These are phyloP conservation scores for Meyerozyma elateridarum DNA, from an alignment of 1,139 yeast species.

Conservation along the genomic window DNA sequence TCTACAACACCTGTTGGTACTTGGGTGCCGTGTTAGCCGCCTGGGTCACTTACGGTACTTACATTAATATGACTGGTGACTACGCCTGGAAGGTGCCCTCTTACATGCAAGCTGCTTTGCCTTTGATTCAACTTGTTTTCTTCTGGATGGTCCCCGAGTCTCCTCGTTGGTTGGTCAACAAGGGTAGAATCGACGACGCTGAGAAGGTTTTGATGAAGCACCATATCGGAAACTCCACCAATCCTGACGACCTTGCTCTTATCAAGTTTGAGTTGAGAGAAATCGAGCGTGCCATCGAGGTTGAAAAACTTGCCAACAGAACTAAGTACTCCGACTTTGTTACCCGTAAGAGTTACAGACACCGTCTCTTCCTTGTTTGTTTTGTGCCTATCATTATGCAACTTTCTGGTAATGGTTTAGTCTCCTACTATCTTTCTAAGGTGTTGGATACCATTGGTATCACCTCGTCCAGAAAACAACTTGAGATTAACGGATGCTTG, in stretches of 20 bases:
- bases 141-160: slow-evolving; percentile 43
- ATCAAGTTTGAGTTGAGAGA: slow-evolving; percentile 44
- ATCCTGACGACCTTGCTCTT: slow-evolving; percentile 26
- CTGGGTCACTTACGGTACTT: slow-evolving; percentile 48
- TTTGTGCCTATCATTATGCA: slow-evolving; percentile 11
- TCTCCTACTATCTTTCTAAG: slow-evolving; percentile 13
- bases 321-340: slow-evolving; percentile 33
- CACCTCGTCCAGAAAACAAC: slow-evolving; percentile 32
- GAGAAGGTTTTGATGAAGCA: slow-evolving; percentile 28
- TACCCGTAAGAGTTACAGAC: slow-evolving; percentile 18
- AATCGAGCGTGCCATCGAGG: slow-evolving; percentile 36
- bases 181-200: slow-evolving; percentile 35
- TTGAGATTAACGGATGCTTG: slow-evolving; percentile 43
- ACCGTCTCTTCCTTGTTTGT: slow-evolving; percentile 10
- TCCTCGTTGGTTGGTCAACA: slow-evolving; percentile 39
- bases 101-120: slow-evolving; percentile 39
- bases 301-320: slow-evolving; percentile 24
- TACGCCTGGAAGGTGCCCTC: slow-evolving; percentile 45
- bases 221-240: slow-evolving; percentile 35
- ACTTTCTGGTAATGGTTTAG: slow-evolving; percentile 14
- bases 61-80: slow-evolving; percentile 12
- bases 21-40: slow-evolving; percentile 45
- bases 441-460: slow-evolving; percentile 13
- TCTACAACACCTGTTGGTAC: slow-evolving; percentile 7
- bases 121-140: slow-evolving; percentile 20